These are phyloP conservation scores for Clitoria ternatea DNA, from an alignment of 306 rosid species.

Conservation along the genomic window DNA sequence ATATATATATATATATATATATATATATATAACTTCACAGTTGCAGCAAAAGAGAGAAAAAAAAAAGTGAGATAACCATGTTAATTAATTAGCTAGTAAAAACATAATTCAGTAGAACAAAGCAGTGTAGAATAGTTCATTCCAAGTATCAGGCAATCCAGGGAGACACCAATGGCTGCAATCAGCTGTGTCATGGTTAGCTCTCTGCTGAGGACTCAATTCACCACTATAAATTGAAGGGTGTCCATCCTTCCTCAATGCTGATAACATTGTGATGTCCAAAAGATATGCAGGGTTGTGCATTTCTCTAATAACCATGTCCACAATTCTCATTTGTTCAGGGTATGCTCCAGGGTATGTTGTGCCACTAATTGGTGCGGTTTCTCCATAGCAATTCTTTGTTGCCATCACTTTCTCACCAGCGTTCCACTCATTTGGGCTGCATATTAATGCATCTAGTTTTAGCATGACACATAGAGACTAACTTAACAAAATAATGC, in stretches of 20 bases:
- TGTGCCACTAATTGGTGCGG: conserved; percentile 44
- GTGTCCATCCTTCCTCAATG: conserved; percentile 72
- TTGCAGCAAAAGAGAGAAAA: not conserved
- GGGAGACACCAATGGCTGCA: conserved; percentile 95
- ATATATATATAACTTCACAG: conserved; percentile 28
- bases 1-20: too few species aligned
- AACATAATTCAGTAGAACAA: conserved; percentile 32
- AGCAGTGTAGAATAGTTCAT: conserved; percentile 60
- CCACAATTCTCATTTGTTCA: conserved; percentile 64
- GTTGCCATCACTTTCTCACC: conserved; percentile 37
- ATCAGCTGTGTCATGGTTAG: conserved; percentile 64
- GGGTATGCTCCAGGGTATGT: conserved; percentile 40
- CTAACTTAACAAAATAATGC: not conserved
- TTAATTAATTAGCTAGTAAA: not conserved
- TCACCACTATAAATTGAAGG: conserved; percentile 84
- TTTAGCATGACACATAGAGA: not conserved
- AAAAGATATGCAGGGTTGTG: conserved; percentile 43
- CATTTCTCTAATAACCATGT: conserved; percentile 60
- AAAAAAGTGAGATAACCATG: not conserved
- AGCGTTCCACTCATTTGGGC: conserved; percentile 62
- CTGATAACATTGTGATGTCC: conserved; percentile 66
- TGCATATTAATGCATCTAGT: conserved; percentile 26
- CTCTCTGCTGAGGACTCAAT: conserved; percentile 57
- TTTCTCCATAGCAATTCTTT: conserved; percentile 79
- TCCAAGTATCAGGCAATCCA: conserved; percentile 87